A percentile compares a stretch with the other conserved stretches of the same genome.
phyloP scores from a whole-genome alignment of 1,284 basidiomycete genomes.

The Microstroma glucosiphilum region DNA sequence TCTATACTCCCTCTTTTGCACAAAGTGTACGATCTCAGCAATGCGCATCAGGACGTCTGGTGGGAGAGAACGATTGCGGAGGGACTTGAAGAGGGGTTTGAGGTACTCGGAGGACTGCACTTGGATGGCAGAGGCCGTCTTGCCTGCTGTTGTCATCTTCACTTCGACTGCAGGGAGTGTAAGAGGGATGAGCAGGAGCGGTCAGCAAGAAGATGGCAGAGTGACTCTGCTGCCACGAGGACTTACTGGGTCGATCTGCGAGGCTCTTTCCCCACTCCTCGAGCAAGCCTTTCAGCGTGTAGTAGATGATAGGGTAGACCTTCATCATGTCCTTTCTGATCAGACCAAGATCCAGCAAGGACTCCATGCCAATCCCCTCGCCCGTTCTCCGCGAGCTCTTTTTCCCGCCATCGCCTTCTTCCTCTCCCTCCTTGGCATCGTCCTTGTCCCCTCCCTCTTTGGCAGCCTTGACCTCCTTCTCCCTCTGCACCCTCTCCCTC shows the following conservation, averaged over 20 bases:
- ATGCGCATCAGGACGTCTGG: constrained; percentile 79
- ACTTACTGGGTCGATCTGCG: constrained; percentile 74
- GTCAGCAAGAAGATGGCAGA: constrained; percentile 2
- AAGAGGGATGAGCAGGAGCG: neutral
- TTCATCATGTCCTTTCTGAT: constrained; percentile 91
- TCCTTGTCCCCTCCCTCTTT: constrained; percentile 54
- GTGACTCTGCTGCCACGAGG: neutral
- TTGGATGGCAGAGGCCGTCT: constrained; percentile 87
- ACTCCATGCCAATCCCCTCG: constrained; percentile 46
- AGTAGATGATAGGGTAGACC: constrained; percentile 94
- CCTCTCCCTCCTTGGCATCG: neutral
- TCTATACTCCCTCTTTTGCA: constrained; percentile 91
- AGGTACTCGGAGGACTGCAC: constrained; percentile 92
- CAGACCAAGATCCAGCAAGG: constrained; percentile 57
- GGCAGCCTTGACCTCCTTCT: constrained; percentile 50
- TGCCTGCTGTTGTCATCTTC: constrained; percentile 82
- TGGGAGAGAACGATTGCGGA: constrained; percentile 74
- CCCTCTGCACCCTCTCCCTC: constrained; percentile 34
- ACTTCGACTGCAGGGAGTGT: constrained; percentile 51
- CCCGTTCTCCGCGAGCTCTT: constrained; percentile 10
- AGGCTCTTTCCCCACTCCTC: constrained; percentile 95
- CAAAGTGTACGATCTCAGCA: constrained; percentile 89
- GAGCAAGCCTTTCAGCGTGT: constrained; percentile 78
- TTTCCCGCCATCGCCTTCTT: constrained; percentile 8
- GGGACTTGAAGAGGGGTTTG: constrained; percentile 86